These are phyloP conservation scores for Posidonia oceanica DNA, from an alignment of 116 monocot species.

Conservation along the genomic window DNA sequence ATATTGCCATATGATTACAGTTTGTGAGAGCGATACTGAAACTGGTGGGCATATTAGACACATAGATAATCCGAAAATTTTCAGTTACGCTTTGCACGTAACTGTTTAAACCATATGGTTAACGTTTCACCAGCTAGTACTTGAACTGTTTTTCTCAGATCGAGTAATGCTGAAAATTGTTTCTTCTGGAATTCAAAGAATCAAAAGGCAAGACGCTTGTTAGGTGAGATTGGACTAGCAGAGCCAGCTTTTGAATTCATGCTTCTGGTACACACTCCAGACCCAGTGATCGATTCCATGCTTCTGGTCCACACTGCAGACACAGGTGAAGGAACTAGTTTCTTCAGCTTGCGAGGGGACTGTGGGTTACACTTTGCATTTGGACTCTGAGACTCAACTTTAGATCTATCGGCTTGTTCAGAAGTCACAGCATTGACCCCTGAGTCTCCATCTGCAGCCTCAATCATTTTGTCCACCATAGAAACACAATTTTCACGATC, in stretches of 20 bases:
- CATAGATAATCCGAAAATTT: no score
- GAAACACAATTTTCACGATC: not conserved
- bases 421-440: constrained; percentile 2
- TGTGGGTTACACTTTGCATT: not conserved
- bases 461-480: not conserved
- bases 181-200: not conserved
- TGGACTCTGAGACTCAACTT: not conserved
- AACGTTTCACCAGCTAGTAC: not conserved
- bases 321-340: not conserved
- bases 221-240: not conserved
- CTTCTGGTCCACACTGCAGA: not conserved
- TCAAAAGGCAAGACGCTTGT: not conserved
- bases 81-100: not conserved
- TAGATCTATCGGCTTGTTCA: not conserved
- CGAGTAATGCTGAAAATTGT: not conserved
- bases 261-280: constrained; percentile 1
- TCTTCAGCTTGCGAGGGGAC: not conserved
- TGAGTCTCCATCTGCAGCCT: constrained; percentile 2
- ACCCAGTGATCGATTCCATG: not conserved
- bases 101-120: not conserved
- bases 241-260: not conserved
- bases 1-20: no score
- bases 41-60: no score
- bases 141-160: not conserved
- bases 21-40: no score